These are phyloP conservation scores for Monosporascus sp. DNA, from an alignment of 2,329 filamentous ascomycete species.

Conservation along the genomic window DNA sequence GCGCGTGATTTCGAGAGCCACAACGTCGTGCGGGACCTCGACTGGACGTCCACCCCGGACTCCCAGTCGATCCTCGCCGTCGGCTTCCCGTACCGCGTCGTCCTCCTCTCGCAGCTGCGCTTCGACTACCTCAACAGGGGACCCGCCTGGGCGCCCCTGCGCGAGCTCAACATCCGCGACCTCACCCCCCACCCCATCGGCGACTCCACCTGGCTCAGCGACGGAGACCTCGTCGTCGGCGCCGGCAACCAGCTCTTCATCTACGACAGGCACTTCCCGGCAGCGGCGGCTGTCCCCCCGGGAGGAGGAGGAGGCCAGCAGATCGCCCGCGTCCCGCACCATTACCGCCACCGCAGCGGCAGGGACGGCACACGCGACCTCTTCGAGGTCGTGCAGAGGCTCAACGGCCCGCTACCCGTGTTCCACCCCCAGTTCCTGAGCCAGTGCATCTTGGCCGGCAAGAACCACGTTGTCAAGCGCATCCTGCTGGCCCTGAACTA, in stretches of 20 bases:
- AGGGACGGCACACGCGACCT: constrained; percentile 58
- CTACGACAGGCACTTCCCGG: constrained; percentile 65
- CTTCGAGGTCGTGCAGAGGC: constrained; percentile 73
- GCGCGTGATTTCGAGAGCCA: constrained; percentile 67
- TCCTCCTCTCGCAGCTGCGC: constrained; percentile 79
- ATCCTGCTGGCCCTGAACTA: constrained; percentile 69
- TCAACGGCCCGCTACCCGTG: constrained; percentile 82
- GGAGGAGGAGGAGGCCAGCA: neutral
- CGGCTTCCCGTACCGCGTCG: constrained; percentile 81
- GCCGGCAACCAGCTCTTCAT: constrained; percentile 89
- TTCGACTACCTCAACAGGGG: constrained; percentile 88
- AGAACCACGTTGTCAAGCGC: constrained; percentile 63
- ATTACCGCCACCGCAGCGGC: constrained; percentile 9
- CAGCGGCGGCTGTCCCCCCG: neutral
- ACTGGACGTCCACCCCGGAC: constrained; percentile 91
- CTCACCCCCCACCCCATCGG: constrained; percentile 86
- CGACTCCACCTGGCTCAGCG: constrained; percentile 85
- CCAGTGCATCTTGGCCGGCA: constrained; percentile 80
- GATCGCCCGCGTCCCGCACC: constrained; percentile 40
- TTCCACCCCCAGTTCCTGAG: constrained; percentile 91
- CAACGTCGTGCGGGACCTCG: constrained; percentile 77
- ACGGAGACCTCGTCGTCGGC: constrained; percentile 80
- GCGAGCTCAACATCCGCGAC: constrained; percentile 75
- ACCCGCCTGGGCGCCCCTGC: constrained; percentile 82
- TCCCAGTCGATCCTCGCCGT: constrained; percentile 84